phyloP scores from a whole-genome alignment of 495 filamentous ascomycete species.

The Choiromyces venosus region DNA sequence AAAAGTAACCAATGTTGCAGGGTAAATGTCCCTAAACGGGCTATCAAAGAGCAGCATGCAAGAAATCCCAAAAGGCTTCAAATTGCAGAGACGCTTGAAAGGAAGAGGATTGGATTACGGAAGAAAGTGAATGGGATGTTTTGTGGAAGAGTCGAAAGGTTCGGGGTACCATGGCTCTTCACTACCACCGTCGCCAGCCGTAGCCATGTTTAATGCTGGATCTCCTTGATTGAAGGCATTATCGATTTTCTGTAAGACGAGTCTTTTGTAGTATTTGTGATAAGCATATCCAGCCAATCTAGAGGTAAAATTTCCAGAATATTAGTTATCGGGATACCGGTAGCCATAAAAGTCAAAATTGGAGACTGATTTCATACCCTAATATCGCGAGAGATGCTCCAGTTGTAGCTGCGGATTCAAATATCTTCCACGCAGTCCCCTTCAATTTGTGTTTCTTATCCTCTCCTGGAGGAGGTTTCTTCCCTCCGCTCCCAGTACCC shows the following conservation, averaged over 20 bases:
- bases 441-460: conserved; percentile 39
- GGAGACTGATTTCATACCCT: conserved; percentile 49
- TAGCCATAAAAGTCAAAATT: not conserved
- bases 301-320: conserved; percentile 37
- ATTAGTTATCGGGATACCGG: conserved; percentile 5
- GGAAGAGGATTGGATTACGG: conserved; percentile 10
- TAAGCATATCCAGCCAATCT: conserved; percentile 77
- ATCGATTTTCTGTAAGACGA: conserved; percentile 83
- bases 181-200: conserved; percentile 54
- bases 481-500: conserved; percentile 5
- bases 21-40: not conserved
- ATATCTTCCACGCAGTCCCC: conserved; percentile 65
- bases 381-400: conserved; percentile 78
- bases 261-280: conserved; percentile 81
- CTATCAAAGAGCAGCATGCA: not conserved
- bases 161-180: conserved; percentile 33
- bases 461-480: conserved; percentile 2
- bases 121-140: conserved; percentile 1
- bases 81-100: not conserved
- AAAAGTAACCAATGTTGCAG: not conserved
- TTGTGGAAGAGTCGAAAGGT: conserved; percentile 4
- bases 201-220: conserved; percentile 82
- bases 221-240: conserved; percentile 91
- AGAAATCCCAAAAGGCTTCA: not conserved
- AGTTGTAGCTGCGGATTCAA: conserved; percentile 79